Conservation (phyloP, 192 early-diverging fungal genomes). For the Physocladia obscura region DNA sequence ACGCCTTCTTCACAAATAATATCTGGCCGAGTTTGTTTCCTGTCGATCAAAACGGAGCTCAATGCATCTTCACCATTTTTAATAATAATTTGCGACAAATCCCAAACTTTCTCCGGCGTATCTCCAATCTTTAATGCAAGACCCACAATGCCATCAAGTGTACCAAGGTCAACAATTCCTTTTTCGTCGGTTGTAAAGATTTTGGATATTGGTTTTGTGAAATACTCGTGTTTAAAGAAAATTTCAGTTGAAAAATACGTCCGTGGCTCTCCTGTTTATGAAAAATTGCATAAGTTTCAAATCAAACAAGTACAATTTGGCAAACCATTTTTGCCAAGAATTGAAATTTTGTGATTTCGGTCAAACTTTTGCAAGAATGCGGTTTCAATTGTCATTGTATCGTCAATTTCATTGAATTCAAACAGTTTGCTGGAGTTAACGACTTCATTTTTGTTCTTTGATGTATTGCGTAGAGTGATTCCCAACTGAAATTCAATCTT, state of each 20-base stretch:
- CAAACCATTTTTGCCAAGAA: neutral
- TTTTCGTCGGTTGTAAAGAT: neutral
- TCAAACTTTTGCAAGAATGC: neutral
- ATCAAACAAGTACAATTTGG: neutral
- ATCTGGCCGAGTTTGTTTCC: neutral
- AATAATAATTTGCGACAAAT: neutral
- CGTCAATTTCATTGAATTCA: constrained; percentile 9
- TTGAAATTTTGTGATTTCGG: neutral
- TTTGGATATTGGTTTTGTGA: neutral
- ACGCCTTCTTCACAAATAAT: neutral
- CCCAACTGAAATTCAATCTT: neutral
- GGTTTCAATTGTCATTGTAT: constrained; percentile 5
- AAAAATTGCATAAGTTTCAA: neutral
- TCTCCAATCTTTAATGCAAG: constrained; percentile 8
- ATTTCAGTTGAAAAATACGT: neutral
- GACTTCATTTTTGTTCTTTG: constrained; percentile 1
- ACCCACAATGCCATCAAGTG: neutral
- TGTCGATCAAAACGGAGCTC: neutral
- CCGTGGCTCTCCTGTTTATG: constrained; percentile 9
- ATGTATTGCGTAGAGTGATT: neutral
- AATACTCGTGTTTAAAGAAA: neutral
- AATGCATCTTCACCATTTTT: neutral
- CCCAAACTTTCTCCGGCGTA: constrained; percentile 9
- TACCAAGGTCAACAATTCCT: neutral
- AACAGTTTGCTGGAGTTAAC: neutral